Base-by-base conservation (phyloP, 129 eudicot species). In the Pseudognaphalium luteoalbum region DNA sequence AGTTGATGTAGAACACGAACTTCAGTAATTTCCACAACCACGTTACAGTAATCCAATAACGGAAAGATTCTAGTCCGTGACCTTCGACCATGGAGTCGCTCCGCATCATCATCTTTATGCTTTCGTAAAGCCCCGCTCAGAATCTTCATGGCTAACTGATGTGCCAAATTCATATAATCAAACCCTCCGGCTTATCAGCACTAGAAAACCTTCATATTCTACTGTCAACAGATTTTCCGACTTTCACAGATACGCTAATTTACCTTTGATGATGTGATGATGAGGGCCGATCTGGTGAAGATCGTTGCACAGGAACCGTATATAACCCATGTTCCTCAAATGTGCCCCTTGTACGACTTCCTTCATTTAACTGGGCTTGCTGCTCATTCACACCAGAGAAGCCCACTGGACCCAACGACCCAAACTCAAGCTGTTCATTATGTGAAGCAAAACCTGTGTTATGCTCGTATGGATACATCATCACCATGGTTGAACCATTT, bases 241-340 rank as follows among this genome's bases (percentile, higher is more conserved):
- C 17, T 16, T 32, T 5, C 32, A 28, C 33, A 9, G 41, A 64
- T 39, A 30, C 29, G 70, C 42, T 19, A 29, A 33, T 77, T 52
- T 81, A 94, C 97, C 96, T 87, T 66, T 74, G 89, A 78, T 82
- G 89, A 81, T 68, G 90, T 22, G 98, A 93, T 14, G 98, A 91
- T 25, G 96, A 82, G 16, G 98, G 91, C 25, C 76, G 96, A 77
- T 93, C 98, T 3, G 97, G 91, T 47, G 97, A 86, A 83, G 96
- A 78, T 60, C 81, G 83, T 59, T 65, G 91, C 3, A 44, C 75
- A 66, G 91, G 73, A 54, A 57, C 70, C 59, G 90, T 81, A 54
- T 82, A 86, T 30, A 76, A 71, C 74, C 89, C 85, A 74, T 83
- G 88, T 39, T 90, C 96, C 80, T 88, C 90, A 37, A 77, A 83